Conservation (phyloP, 768 basidiomycete species). For the Termitomyces sp. region DNA sequence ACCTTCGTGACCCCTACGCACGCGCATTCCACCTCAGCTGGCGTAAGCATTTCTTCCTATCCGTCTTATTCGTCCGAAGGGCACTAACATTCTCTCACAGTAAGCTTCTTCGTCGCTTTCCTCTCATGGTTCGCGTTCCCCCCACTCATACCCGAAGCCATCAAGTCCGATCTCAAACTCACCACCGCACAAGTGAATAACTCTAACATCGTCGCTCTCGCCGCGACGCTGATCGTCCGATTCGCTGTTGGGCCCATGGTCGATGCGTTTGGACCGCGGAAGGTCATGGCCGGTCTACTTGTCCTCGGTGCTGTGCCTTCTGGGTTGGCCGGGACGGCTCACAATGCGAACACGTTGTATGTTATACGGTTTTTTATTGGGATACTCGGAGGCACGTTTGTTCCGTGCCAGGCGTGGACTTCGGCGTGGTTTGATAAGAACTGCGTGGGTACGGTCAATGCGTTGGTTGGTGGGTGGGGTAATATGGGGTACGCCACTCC, state of each 20-base stretch:
- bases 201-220: conserved; percentile 46
- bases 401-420: conserved; percentile 60
- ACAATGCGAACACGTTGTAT: conserved; percentile 26
- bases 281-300: conserved; percentile 51
- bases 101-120: conserved; percentile 52
- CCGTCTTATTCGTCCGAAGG: neutral
- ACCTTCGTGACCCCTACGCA: conserved; percentile 42
- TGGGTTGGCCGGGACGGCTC: conserved; percentile 50
- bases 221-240: conserved; percentile 46
- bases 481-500: conserved; percentile 29
- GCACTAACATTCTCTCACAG: conserved; percentile 7
- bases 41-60: conserved; percentile 14
- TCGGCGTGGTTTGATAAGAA: conserved; percentile 56
- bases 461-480: conserved; percentile 56
- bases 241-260: conserved; percentile 47
- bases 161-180: conserved; percentile 47
- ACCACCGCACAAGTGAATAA: conserved; percentile 44
- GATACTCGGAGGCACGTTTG: conserved; percentile 57
- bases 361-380: conserved; percentile 52
- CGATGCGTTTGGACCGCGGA: conserved; percentile 48
- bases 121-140: conserved; percentile 56
- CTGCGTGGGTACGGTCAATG: conserved; percentile 42
- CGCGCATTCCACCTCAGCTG: conserved; percentile 46
- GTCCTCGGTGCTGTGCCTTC: conserved; percentile 56
- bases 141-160: conserved; percentile 55